Evolutionary conservation across 768 basidiomycete genomes (phyloP).

Genomic region (Russula griseocarnosa): DNA sequence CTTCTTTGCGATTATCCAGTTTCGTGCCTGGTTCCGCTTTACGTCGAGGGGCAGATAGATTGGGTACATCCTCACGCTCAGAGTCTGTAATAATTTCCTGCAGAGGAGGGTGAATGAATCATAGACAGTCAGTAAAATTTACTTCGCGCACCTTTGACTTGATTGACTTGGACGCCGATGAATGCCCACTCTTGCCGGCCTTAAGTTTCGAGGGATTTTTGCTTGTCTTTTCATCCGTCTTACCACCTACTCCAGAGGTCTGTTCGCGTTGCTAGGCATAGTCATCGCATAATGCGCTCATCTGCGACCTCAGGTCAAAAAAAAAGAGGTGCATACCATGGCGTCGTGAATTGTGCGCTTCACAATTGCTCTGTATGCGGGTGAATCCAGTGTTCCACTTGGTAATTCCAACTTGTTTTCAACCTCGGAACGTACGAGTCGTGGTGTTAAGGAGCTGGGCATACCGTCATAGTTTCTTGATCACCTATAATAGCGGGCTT

Average conservation of each 20-base stretch:
- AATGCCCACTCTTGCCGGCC: neutral
- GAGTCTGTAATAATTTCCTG: conserved; percentile 25
- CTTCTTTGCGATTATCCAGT: conserved; percentile 3
- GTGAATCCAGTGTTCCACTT: conserved; percentile 1
- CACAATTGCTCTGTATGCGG: conserved; percentile 14
- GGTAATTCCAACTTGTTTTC: conserved; percentile 11
- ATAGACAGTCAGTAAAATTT: neutral
- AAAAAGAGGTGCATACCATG: conserved; percentile 10
- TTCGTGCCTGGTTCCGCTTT: neutral
- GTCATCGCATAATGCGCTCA: neutral
- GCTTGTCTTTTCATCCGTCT: neutral
- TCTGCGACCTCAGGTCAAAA: neutral
- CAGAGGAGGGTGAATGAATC: neutral
- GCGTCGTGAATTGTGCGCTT: conserved; percentile 18
- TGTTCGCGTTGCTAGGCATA: neutral
- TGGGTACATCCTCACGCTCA: conserved; percentile 11
- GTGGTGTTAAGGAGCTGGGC: conserved; percentile 20
- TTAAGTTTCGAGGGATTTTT: conserved; percentile 3
- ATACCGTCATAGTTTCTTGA: neutral
- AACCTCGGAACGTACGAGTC: conserved; percentile 17
- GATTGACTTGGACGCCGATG: conserved; percentile 8
- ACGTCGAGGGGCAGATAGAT: conserved; percentile 1
- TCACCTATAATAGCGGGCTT: neutral
- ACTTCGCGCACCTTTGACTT: conserved; percentile 20
- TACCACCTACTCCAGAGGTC: neutral